These are phyloP conservation scores for Podospora australis DNA, from an alignment of 495 filamentous ascomycete genomes.

Conservation along the genomic window DNA sequence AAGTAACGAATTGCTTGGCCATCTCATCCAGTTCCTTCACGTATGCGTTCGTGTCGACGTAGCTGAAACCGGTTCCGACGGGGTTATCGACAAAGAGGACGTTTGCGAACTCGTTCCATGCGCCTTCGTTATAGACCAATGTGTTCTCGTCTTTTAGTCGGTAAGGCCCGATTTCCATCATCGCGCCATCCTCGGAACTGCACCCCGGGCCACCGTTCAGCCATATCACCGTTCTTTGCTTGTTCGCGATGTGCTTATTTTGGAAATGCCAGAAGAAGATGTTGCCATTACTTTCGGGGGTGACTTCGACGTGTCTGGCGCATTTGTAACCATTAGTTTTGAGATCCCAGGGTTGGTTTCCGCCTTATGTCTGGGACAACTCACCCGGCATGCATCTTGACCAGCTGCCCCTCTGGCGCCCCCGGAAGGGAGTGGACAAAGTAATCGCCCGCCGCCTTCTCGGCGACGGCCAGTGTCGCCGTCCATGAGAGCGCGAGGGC, in stretches of 20 bases:
- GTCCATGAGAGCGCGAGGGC: conserved; percentile 32
- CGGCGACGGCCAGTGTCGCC: conserved; percentile 25
- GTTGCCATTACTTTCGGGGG: conserved; percentile 75
- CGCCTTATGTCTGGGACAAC: conserved; percentile 29
- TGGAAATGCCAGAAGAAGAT: conserved; percentile 98
- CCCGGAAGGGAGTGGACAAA: conserved; percentile 81
- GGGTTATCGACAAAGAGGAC: conserved; percentile 95
- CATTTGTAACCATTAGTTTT: conserved; percentile 12
- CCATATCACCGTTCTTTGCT: conserved; percentile 91
- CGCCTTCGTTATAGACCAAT: conserved; percentile 76
- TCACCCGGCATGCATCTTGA: conserved; percentile 98
- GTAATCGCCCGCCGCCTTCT: conserved; percentile 69
- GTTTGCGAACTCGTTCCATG: conserved; percentile 97
- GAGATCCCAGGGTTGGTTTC: background rate
- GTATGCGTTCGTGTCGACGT: conserved; percentile 80
- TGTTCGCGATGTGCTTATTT: conserved; percentile 89
- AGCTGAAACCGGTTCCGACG: conserved; percentile 94
- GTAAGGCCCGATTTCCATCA: conserved; percentile 98
- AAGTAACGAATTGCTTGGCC: conserved; percentile 79
- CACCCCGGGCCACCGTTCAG: conserved; percentile 95
- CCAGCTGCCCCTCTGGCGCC: conserved; percentile 67
- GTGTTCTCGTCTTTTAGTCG: conserved; percentile 68
- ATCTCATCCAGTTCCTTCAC: conserved; percentile 80
- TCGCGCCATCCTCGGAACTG: conserved; percentile 90
- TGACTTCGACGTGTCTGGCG: conserved; percentile 83